Conservation (phyloP, 345 rosid genomes). For the Camelina neglecta region DNA sequence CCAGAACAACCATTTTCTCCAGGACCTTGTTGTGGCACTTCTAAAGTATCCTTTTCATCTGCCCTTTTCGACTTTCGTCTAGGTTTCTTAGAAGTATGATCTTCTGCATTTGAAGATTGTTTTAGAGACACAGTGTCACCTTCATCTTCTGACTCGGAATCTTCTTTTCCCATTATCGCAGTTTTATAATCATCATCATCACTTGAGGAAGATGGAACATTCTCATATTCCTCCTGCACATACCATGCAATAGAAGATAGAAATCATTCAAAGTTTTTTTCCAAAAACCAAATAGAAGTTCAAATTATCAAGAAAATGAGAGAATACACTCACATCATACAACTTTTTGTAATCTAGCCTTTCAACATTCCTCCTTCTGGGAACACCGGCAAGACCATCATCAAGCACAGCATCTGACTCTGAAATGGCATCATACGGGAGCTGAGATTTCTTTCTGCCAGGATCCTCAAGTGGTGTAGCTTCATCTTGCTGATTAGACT, state of each 20-base stretch:
- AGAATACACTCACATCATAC: slow-evolving; percentile 68
- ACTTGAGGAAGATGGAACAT: slow-evolving; percentile 51
- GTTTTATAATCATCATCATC: slow-evolving; percentile 70
- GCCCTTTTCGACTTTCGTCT: slow-evolving; percentile 37
- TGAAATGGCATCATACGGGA: slow-evolving; percentile 40
- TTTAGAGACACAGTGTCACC: slow-evolving; percentile 34
- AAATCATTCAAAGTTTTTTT: slow-evolving; percentile 26
- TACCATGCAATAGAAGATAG: slow-evolving; percentile 32
- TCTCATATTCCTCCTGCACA: slow-evolving; percentile 79
- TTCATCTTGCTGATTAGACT: slow-evolving; percentile 47
- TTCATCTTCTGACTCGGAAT: slow-evolving; percentile 48
- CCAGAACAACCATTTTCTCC: slow-evolving; percentile 28
- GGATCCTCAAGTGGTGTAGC: slow-evolving; percentile 31
- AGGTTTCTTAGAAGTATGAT: slow-evolving; percentile 39
- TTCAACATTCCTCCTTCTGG: slow-evolving; percentile 59
- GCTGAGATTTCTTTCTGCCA: slow-evolving; percentile 38
- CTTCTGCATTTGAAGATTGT: slow-evolving; percentile 31
- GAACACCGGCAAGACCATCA: slow-evolving; percentile 47
- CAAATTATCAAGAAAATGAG: background rate
- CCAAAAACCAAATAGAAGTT: slow-evolving; percentile 21
- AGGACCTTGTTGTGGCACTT: slow-evolving; percentile 25
- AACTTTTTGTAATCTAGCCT: slow-evolving; percentile 92
- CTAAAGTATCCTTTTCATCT: slow-evolving; percentile 19
- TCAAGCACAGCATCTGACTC: slow-evolving; percentile 53
- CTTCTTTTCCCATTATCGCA: slow-evolving; percentile 37